Conservation (phyloP, 306 rosid species). For the Heteromeles arbutifolia region DNA sequence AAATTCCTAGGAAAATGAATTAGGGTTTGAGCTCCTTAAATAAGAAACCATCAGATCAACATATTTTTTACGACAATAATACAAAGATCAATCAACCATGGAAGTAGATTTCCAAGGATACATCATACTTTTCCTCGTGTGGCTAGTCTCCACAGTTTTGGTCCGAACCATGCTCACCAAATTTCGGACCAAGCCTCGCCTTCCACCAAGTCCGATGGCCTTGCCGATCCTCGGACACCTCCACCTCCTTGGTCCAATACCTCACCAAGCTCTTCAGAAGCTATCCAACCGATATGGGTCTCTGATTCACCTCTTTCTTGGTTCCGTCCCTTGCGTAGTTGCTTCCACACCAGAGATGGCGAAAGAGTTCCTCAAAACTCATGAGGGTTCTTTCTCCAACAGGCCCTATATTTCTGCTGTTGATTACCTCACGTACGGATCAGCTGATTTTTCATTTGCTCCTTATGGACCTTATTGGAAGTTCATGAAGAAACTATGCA, state of each 20-base stretch:
- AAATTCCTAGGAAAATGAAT: too few relatives aligned
- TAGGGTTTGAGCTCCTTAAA: not conserved
- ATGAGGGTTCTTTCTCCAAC: constrained; percentile 25
- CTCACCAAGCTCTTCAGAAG: constrained; percentile 40
- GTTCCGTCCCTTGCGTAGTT: constrained; percentile 31
- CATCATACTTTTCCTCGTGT: constrained; percentile 30
- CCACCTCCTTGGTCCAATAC: constrained; percentile 35
- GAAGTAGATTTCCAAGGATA: constrained; percentile 25
- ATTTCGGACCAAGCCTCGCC: constrained; percentile 5
- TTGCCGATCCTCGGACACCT: constrained; percentile 41
- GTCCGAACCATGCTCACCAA: constrained; percentile 26
- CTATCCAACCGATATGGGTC: constrained; percentile 33
- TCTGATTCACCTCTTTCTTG: constrained; percentile 25
- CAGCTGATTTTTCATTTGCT: constrained; percentile 33
- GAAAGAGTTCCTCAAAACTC: constrained; percentile 30
- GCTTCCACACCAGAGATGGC: constrained; percentile 36
- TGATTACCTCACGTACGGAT: constrained; percentile 30
- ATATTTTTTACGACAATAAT: not conserved
- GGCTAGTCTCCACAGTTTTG: constrained; percentile 23
- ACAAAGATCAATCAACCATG: constrained; percentile 25
- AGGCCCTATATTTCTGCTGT: constrained; percentile 17
- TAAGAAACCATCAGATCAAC: not conserved
- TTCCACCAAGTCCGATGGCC: constrained; percentile 33
- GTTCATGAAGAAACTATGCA: constrained; percentile 48
- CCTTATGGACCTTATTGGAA: constrained; percentile 46